These are phyloP conservation scores for Trypanosoma caninum DNA, from an alignment of 208 protist genomes.

Conservation along the genomic window DNA sequence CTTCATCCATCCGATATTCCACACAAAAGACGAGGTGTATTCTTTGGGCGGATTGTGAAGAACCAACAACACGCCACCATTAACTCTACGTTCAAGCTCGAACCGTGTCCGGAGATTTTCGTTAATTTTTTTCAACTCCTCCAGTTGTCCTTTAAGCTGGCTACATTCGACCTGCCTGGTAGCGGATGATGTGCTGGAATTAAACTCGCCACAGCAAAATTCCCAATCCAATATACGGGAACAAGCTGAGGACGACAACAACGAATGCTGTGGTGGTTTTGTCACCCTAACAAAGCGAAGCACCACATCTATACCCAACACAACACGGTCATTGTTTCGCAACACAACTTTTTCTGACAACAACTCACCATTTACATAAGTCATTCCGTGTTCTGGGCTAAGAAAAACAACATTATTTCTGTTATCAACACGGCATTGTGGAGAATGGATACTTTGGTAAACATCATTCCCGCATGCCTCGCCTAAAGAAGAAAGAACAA, in stretches of 20 bases:
- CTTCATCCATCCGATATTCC: slow-evolving; percentile 39
- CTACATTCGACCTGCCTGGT: slow-evolving; percentile 16
- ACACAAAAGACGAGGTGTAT: slow-evolving; percentile 40
- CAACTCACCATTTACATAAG: slow-evolving; percentile 54
- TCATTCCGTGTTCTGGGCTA: slow-evolving; percentile 59
- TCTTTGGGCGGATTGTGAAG: slow-evolving; percentile 45
- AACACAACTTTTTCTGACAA: slow-evolving; percentile 36
- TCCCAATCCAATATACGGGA: slow-evolving; percentile 68
- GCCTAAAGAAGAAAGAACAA: slow-evolving; percentile 40
- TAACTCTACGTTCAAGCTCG: slow-evolving; percentile 19
- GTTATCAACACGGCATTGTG: slow-evolving; percentile 49
- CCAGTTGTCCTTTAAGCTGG: slow-evolving; percentile 30
- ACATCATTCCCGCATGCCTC: slow-evolving; percentile 15
- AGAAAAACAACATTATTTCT: slow-evolving; percentile 33
- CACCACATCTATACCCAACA: slow-evolving; percentile 50
- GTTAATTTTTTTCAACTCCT: slow-evolving; percentile 25
- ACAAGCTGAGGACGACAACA: not conserved
- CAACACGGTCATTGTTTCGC: slow-evolving; percentile 55
- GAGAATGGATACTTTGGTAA: slow-evolving; percentile 58
- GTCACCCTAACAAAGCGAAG: slow-evolving; percentile 53
- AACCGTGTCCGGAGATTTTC: slow-evolving; percentile 35
- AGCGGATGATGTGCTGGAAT: slow-evolving; percentile 21
- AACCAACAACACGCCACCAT: slow-evolving; percentile 37
- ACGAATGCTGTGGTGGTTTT: slow-evolving; percentile 1
- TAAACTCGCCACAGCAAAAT: slow-evolving; percentile 51